phyloP scores from a whole-genome alignment of 179 eudicot genomes.

The Actinidia polygama region DNA sequence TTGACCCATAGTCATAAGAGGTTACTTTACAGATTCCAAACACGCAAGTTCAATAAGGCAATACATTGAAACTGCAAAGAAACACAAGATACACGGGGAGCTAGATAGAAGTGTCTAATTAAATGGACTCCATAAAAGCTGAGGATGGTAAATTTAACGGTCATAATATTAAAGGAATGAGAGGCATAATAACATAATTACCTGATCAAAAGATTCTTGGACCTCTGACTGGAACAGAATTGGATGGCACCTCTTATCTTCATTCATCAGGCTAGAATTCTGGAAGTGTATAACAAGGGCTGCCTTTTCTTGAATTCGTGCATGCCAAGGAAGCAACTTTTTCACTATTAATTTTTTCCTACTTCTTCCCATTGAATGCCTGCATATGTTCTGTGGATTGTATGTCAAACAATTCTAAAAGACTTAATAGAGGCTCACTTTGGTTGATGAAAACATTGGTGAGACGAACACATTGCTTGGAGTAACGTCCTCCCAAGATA shows the following conservation, averaged over 20 bases:
- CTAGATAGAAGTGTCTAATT: neutral
- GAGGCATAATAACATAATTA: conserved; percentile 15
- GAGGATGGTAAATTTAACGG: too few species aligned
- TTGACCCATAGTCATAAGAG: neutral
- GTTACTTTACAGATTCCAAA: neutral
- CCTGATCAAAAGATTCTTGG: conserved; percentile 47
- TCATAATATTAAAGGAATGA: too few species aligned
- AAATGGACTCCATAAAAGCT: neutral
- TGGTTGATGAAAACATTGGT: too few species aligned
- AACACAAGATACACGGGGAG: neutral
- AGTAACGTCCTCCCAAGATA: neutral
- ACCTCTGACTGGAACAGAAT: conserved; percentile 59
- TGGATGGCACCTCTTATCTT: conserved; percentile 63
- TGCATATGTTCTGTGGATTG: conserved; percentile 21
- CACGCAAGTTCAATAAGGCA: neutral
- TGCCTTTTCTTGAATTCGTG: conserved; percentile 59
- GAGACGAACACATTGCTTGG: neutral
- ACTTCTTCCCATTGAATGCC: conserved; percentile 64
- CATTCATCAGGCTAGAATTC: conserved; percentile 68
- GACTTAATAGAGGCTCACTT: too few species aligned
- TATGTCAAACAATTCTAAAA: conserved; percentile 11
- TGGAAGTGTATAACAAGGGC: conserved; percentile 63
- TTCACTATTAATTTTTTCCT: conserved; percentile 71
- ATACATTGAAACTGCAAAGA: neutral
- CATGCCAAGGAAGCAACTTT: conserved; percentile 68